Evolutionary conservation across 2,329 filamentous ascomycete genomes (phyloP).

Genomic region (Pseudogymnoascus sp.): DNA sequence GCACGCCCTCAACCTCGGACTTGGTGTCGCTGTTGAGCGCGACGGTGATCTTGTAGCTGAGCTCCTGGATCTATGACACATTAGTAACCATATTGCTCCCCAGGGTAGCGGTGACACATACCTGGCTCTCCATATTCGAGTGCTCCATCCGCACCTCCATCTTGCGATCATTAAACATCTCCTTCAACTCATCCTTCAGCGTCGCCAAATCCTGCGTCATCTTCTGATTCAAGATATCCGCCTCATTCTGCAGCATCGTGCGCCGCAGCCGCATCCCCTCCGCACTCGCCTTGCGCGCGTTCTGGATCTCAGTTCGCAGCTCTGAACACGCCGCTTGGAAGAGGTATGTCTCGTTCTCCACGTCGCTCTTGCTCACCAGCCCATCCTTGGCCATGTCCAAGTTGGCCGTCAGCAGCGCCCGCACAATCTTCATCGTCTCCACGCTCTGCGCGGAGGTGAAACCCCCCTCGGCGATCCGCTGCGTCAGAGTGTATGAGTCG

Average conservation of each 20-base stretch:
- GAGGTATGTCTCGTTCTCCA: constrained; percentile 91
- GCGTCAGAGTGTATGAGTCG: constrained; percentile 85
- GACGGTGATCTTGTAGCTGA: constrained; percentile 95
- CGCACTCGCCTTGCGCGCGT: constrained; percentile 65
- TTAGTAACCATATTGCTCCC: constrained; percentile 14
- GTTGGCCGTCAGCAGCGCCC: constrained; percentile 67
- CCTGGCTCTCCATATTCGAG: constrained; percentile 70
- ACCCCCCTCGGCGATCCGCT: constrained; percentile 62
- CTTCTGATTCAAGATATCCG: constrained; percentile 82
- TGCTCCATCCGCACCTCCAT: constrained; percentile 88
- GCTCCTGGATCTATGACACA: constrained; percentile 64
- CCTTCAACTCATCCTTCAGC: constrained; percentile 85
- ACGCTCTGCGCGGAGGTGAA: constrained; percentile 70
- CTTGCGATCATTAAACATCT: constrained; percentile 91
- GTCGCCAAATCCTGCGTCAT: constrained; percentile 74
- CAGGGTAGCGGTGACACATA: constrained; percentile 33
- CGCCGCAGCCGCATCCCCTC: constrained; percentile 78
- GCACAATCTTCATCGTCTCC: constrained; percentile 86
- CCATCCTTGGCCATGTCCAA: constrained; percentile 71
- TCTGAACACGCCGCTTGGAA: constrained; percentile 93
- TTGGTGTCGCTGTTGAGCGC: constrained; percentile 82
- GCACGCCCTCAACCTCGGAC: constrained; percentile 81
- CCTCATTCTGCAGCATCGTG: constrained; percentile 82
- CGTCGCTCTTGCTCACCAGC: constrained; percentile 81
- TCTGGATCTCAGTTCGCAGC: constrained; percentile 76